Base-by-base conservation (phyloP, 2,329 filamentous ascomycete species). In the Ascosphaera apis region DNA sequence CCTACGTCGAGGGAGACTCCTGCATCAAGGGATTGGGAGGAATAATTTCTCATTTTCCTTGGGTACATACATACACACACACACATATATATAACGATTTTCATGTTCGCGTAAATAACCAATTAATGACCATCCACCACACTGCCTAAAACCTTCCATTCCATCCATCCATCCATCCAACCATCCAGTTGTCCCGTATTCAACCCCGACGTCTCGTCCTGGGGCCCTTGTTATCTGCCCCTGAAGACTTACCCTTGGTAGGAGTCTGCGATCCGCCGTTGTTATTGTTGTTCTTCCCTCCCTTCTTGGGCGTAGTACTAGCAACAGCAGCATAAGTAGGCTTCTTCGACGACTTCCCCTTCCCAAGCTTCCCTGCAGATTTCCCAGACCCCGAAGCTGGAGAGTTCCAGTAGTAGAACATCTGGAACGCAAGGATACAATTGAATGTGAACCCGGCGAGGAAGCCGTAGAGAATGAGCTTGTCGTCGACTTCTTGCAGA, bases 401-500 rank as follows among this genome's bases (percentile, higher is more conserved):
- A 35, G 54, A 61, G 49, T 93, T 92, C 88, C 88, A 98, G 65
- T 95, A 95, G 60, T 84, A 91, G 18, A 91, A 52, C 77, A 98
- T 88, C 62, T 98, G 88, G 28, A 67, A 58, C 11, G 84, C 84
- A 39, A 98, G 65, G 38, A 98, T 67, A 39, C 74, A 65, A 57
- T 98, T 98, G 47, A 98, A 69, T n/a, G 65, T 60, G 53, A 93
- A 93, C 18, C 83, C 88, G 5, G 83, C 81, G 37, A 95, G 61
- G 64, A 91, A 95, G 35, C 84, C 79, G 59, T 91, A 95, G 17
- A 98, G 68, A 48, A 98, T 95, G 40, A 95, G 66, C 58, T 84
- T 84, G 57, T 98, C 88, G 54, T 91, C 79, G 40, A 98, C 88
- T 63, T 98, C 88, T 52, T 95, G 84, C 39, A 98, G 63, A 6